phyloP scores from a whole-genome alignment of 2,329 filamentous ascomycete genomes.

The Verticillium klebahnii region DNA sequence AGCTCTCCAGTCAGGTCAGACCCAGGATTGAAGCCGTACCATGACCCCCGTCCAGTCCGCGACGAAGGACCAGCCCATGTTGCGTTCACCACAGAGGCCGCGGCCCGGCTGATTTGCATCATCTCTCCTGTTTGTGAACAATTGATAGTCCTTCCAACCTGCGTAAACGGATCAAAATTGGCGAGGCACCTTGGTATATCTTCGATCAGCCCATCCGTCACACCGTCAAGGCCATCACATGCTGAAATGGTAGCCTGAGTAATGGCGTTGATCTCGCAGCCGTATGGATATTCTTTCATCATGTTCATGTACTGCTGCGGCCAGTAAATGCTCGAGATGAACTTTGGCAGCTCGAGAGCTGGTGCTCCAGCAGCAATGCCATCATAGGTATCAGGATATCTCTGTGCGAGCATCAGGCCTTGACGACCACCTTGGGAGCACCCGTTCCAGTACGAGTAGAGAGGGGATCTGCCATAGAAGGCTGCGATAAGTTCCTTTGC shows the following conservation, averaged over 20 bases:
- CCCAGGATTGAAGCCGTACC: no score
- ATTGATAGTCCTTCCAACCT: conserved; percentile 10
- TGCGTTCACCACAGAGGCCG: neutral
- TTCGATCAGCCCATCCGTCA: conserved; percentile 17
- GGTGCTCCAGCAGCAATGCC: conserved; percentile 25
- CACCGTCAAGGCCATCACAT: conserved; percentile 19
- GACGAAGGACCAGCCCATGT: neutral
- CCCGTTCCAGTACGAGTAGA: conserved; percentile 42
- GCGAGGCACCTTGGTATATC: conserved; percentile 3
- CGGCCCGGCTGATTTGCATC: no score
- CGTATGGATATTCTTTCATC: conserved; percentile 22
- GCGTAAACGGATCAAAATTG: conserved; percentile 14
- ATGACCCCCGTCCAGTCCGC: neutral
- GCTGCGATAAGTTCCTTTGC: conserved; percentile 22
- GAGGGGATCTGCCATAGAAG: conserved; percentile 30
- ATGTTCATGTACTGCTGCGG: neutral
- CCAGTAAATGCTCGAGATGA: neutral
- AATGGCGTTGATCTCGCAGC: conserved; percentile 28
- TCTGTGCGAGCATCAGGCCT: conserved; percentile 40
- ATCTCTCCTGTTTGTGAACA: conserved; percentile 6
- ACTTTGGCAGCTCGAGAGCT: neutral
- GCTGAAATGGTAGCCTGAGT: conserved; percentile 26
- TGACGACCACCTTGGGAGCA: conserved; percentile 49
- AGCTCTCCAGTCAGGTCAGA: neutral
- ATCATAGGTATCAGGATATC: conserved; percentile 45